phyloP scores from a whole-genome alignment of 352 stramenopile genomes.

The Phytophthora sp. region DNA sequence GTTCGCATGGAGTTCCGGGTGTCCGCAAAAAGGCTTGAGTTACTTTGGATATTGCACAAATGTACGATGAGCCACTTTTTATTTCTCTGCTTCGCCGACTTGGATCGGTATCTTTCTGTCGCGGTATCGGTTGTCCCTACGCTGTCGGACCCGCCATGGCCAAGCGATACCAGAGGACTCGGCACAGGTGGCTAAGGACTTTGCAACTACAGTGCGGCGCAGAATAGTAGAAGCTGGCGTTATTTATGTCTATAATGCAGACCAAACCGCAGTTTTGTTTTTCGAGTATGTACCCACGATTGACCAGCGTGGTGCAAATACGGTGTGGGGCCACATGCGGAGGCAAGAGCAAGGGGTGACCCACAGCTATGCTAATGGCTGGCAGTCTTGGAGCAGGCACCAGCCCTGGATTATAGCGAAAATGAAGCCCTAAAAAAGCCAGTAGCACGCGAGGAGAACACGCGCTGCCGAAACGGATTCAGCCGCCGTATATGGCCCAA shows the following conservation, averaged over 20 bases:
- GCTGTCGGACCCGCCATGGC: conserved; percentile 14
- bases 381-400: conserved; percentile 20
- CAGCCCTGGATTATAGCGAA: conserved; percentile 33
- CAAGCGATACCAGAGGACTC: conserved; percentile 1
- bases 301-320: conserved; percentile 9
- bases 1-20: no score
- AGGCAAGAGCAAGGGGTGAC: conserved; percentile 25
- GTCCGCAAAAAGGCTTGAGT: no score
- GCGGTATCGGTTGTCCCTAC: no score
- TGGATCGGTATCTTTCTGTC: no score
- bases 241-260: conserved; percentile 21
- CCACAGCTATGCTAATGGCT: conserved; percentile 25
- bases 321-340: conserved; percentile 29
- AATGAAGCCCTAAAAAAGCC: conserved; percentile 9
- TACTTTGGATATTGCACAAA: no score
- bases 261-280: conserved; percentile 37
- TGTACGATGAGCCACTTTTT: no score
- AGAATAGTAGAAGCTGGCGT: conserved; percentile 11
- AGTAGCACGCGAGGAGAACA: conserved; percentile 20
- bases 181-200: not conserved
- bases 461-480: conserved; percentile 30
- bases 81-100: no score
- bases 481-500: conserved; percentile 28
- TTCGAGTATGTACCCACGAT: conserved; percentile 38
- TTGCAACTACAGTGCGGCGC: conserved; percentile 5